Evolutionary conservation across 805 yeast species (phyloP), one percentile per base, ranked within the genome.

Genomic region (Ogataea siamensis): DNA sequence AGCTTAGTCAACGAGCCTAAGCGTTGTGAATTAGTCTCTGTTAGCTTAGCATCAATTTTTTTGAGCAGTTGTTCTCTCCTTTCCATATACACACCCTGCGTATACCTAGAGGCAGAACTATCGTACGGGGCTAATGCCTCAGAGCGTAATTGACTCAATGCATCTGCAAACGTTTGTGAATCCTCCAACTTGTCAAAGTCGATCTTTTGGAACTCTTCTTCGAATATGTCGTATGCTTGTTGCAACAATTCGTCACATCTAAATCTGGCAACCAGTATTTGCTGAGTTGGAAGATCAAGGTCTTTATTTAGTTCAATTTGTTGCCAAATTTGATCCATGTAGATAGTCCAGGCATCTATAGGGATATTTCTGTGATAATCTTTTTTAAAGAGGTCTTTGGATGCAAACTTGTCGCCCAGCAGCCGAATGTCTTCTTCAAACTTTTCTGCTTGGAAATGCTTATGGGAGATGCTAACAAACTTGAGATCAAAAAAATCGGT

Each of bases 211-310:
- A 72, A 69, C 6, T 58, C 60, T 0, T 43, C 43, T 21, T 64
- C 64, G 50, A 76, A 76, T 12, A 62, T 60, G 12, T 66, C 64
- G 53, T 70, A 74, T 3, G 79, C 71, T 32, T 69, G 70, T 28
- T 69, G 64, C 15, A 83, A 73, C 32, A 93, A 85, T 61, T 93
- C 98, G 55, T 88, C 95, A 60, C 98, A 91, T 55, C 95, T 80
- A 64, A 87, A 91, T 52, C 93, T 77, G 6, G 99, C 95, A 16
- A 93, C 98, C 43, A 93, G 69, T 21, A 87, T 85, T 60, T 93
- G 99, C 57, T 93, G 99, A 2, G 98, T 89, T 18, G 99, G 99
- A 48, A 93, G 71, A 63, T 93, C 99, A 46, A 93, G 74, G 58
- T 93, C 99, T 62, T 87, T 89, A 64, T 93, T 93, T 45, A 74